Evolutionary conservation across 2,329 filamentous ascomycete species (phyloP).

Genomic region (Microdochium nivale): DNA sequence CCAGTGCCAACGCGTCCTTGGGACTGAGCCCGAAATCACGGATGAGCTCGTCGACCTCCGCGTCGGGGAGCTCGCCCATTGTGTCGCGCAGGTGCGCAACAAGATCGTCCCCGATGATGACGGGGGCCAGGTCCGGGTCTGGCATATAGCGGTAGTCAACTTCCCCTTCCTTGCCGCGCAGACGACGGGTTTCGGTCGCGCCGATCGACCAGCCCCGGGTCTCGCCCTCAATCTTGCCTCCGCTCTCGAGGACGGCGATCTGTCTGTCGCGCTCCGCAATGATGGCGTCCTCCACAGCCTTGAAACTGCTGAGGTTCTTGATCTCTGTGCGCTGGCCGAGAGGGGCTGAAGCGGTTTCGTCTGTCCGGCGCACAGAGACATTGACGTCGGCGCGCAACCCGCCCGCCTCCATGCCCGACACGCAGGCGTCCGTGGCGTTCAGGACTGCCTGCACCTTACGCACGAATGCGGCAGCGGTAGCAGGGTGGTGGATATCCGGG

Average conservation of each 20-base stretch:
- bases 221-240: conserved; percentile 70
- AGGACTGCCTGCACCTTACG: conserved; percentile 80
- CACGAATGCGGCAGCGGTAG: conserved; percentile 80
- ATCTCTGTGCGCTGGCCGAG: conserved; percentile 91
- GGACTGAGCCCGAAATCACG: conserved; percentile 57
- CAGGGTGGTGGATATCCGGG: conserved; percentile 79
- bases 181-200: conserved; percentile 66
- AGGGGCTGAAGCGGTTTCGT: conserved; percentile 25
- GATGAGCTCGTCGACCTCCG: conserved; percentile 54
- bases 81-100: conserved; percentile 52
- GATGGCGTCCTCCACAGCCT: conserved; percentile 90
- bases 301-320: conserved; percentile 93
- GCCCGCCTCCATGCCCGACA: conserved; percentile 86
- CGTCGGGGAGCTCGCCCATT: conserved; percentile 66
- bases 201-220: conserved; percentile 90
- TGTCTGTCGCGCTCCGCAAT: conserved; percentile 85
- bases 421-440: conserved; percentile 73
- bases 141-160: conserved; percentile 99
- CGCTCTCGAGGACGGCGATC: conserved; percentile 68
- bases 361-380: conserved; percentile 66
- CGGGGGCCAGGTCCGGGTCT: conserved; percentile 78
- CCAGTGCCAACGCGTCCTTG: conserved; percentile 77
- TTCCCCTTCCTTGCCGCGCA: conserved; percentile 91
- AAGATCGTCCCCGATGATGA: conserved; percentile 66
- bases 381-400: conserved; percentile 92